Evolutionary conservation across 208 protist species (phyloP), one percentile per base, ranked within the genome.

Genomic region (Porcisia deanei): DNA sequence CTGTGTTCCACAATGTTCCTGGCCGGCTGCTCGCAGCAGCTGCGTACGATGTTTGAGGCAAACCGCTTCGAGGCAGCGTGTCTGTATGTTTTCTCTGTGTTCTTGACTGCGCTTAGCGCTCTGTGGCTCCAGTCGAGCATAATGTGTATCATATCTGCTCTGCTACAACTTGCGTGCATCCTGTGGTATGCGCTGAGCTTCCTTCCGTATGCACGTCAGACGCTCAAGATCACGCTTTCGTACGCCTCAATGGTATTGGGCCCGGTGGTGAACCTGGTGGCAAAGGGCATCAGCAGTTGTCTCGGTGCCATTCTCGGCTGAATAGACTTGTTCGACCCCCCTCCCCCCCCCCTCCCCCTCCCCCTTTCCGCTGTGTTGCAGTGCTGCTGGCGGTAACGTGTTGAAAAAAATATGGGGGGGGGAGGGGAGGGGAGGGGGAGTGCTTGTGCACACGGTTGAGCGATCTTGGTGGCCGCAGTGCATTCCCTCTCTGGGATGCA

Each of bases 121-220:
- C 66, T 97, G 65, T 79, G 83, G 75, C 88, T 89, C 49, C 80
- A 85, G 64, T 90, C 86, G 3, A 87, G 77, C n/a, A 34, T 93
- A 20, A 73, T 89, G 1, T 85, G 86, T 22, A 71, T 97, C 12
- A 18, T 95, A 10, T 96, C 93, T 73, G 83, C 87, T 0, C 70
- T 85, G 2, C 63, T 88, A 20, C 94, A 97, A 80, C 58, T 97
- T 8, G 83, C 52, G 22, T 85, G 77, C 54, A 47, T 97, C 39
- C 69, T 94, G 66, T 98, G 96, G 96, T 98, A 98, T 76, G 80
- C 90, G 25, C 78, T 98, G 37, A 97, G 94, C 58, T 98, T 88
- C 69, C 85, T 98, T 16, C 96, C 96, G 14, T 98, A 88, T 73
- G 93, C 91, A 2, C 88, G 92, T 18, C 87, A 91, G 25, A 85